These are phyloP conservation scores for Pulveroboletus sp. DNA, from an alignment of 768 basidiomycete species.

Conservation along the genomic window DNA sequence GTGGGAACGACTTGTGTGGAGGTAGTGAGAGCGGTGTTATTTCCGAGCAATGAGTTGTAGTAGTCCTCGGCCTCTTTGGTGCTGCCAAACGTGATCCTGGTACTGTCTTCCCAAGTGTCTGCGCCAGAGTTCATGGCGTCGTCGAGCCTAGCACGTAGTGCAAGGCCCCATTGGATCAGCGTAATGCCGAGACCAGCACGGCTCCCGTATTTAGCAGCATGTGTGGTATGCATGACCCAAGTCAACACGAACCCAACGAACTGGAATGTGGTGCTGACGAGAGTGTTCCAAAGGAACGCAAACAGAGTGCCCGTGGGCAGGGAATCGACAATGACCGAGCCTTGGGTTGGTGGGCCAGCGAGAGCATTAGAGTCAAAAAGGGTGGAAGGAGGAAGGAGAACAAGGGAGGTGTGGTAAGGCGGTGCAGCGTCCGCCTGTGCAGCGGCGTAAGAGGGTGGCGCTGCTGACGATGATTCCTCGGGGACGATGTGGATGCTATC, in stretches of 20 bases:
- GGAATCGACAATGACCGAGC: constrained; percentile 88
- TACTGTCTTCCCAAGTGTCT: constrained; percentile 29
- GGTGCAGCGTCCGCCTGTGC: constrained; percentile 96
- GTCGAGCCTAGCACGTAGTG: constrained; percentile 57
- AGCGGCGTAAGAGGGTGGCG: constrained; percentile 88
- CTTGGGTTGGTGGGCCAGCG: constrained; percentile 35
- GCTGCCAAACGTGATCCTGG: constrained; percentile 41
- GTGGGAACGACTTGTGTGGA: constrained; percentile 5
- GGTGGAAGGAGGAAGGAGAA: constrained; percentile 69
- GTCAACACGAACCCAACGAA: constrained; percentile 93
- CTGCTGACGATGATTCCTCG: constrained; percentile 78
- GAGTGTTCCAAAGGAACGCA: constrained; percentile 87
- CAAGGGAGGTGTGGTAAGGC: constrained; percentile 95
- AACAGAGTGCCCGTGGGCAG: constrained; percentile 82
- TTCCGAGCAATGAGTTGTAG: constrained; percentile 30
- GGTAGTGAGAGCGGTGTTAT: constrained; percentile 20
- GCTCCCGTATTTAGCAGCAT: constrained; percentile 90
- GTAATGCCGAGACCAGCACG: constrained; percentile 95
- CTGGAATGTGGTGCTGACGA: constrained; percentile 96
- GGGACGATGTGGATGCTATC: constrained; percentile 75
- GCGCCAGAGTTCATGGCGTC: constrained; percentile 32
- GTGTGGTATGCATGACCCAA: constrained; percentile 90
- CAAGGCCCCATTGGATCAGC: constrained; percentile 93
- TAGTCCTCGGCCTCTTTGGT: constrained; percentile 47
- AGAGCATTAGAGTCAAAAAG: constrained; percentile 42